Percentiles rank a stretch among this genome's conserved stretches.
phyloP scores from a whole-genome alignment of 2,329 filamentous ascomycete genomes.

The Aspergillus fischeri region DNA sequence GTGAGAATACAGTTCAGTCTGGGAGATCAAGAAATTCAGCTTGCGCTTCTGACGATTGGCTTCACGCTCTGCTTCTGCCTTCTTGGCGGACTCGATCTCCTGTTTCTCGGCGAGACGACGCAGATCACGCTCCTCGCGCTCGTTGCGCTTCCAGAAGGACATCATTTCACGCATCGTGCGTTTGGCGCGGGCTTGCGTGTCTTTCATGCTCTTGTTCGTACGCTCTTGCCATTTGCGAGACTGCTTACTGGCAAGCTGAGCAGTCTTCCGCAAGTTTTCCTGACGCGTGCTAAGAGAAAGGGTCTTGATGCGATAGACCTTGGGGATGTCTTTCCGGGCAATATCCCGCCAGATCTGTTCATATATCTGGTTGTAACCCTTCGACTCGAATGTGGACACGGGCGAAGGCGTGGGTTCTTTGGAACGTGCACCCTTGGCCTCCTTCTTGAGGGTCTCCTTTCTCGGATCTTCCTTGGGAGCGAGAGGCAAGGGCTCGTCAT shows the following conservation, averaged over 20 bases:
- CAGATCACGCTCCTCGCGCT: constrained; percentile 91
- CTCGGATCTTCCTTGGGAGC: constrained; percentile 56
- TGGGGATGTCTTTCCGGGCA: constrained; percentile 86
- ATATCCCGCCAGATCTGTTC: constrained; percentile 97
- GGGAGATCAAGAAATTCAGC: constrained; percentile 98
- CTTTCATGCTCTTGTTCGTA: constrained; percentile 98
- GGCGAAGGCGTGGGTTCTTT: constrained; percentile 46
- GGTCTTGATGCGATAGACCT: constrained; percentile 82
- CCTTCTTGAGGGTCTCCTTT: constrained; percentile 42
- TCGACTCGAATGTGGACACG: constrained; percentile 71
- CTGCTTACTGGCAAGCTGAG: constrained; percentile 93
- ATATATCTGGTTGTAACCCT: constrained; percentile 94
- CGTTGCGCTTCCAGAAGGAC: constrained; percentile 98
- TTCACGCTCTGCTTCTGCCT: constrained; percentile 95
- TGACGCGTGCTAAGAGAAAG: constrained; percentile 81
- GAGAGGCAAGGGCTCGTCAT: constrained; percentile 45
- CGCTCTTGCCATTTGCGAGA: constrained; percentile 94
- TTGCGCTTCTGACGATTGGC: constrained; percentile 96
- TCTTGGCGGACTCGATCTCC: constrained; percentile 93
- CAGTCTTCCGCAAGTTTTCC: constrained; percentile 97
- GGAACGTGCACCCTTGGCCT: constrained; percentile 35
- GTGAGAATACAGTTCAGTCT: constrained; percentile 97
- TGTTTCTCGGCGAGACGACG: constrained; percentile 92
- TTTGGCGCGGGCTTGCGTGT: constrained; percentile 93
- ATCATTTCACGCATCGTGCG: constrained; percentile 99